These are phyloP conservation scores for Rubia balearica DNA, from an alignment of 305 asterid species.

Conservation along the genomic window DNA sequence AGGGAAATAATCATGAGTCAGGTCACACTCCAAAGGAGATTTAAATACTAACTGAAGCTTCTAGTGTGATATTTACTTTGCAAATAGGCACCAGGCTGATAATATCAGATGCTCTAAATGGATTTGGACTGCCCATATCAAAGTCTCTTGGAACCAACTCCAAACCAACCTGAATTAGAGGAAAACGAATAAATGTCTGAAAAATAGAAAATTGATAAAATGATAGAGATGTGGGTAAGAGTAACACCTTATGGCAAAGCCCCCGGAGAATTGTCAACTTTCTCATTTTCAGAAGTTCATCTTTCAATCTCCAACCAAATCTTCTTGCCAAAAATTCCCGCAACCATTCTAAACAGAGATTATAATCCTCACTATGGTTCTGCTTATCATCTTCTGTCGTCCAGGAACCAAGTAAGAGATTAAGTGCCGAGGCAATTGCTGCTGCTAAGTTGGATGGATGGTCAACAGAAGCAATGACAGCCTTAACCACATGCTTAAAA, in stretches of 20 bases:
- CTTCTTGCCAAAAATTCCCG: constrained; percentile 55
- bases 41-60: neutral
- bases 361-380: constrained; percentile 28
- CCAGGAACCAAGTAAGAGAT: constrained; percentile 79
- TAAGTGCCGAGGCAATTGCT: constrained; percentile 71
- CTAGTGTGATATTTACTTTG: constrained; percentile 47
- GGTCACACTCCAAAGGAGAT: neutral
- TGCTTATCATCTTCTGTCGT: constrained; percentile 31
- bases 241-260: constrained; percentile 85
- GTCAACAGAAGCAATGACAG: constrained; percentile 84
- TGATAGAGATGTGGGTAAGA: constrained; percentile 21
- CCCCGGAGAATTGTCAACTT: constrained; percentile 88
- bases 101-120: constrained; percentile 68
- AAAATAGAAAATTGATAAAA: constrained; percentile 16
- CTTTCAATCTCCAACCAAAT: constrained; percentile 75
- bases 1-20: constrained; percentile 17
- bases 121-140: constrained; percentile 73
- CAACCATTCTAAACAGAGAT: constrained; percentile 71
- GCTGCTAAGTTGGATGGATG: constrained; percentile 52
- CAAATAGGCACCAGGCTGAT: constrained; percentile 88
- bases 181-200: constrained; percentile 22
- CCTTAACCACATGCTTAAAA: constrained; percentile 87
- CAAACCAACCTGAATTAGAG: constrained; percentile 67
- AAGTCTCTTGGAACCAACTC: constrained; percentile 90
- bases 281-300: constrained; percentile 72